Conservation (phyloP, 2,329 filamentous ascomycete species). For the Byssochlamys sp. region DNA sequence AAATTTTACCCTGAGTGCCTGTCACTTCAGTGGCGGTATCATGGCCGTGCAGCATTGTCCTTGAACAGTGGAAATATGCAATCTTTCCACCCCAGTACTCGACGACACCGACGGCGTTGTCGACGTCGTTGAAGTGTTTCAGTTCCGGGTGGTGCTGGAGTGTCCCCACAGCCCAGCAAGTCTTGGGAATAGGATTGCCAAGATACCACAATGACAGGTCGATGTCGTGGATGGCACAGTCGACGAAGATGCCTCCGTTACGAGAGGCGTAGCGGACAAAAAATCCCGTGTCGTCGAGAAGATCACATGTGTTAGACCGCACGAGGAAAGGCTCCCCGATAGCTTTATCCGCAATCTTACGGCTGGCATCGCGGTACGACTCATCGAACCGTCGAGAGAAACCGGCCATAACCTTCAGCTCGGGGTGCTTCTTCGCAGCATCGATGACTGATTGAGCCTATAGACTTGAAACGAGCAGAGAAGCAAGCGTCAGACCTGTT, state of each 20-base stretch:
- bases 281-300: slow-evolving; percentile 29
- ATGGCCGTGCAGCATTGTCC: slow-evolving; percentile 35
- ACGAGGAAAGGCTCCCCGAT: slow-evolving; percentile 35
- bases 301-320: slow-evolving; percentile 36
- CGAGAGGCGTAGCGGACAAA: slow-evolving; percentile 34
- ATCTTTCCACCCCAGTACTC: slow-evolving; percentile 38
- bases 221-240: slow-evolving; percentile 38
- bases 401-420: slow-evolving; percentile 25
- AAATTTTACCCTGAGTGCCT: slow-evolving; percentile 31
- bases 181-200: slow-evolving; percentile 28
- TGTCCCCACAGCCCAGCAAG: slow-evolving; percentile 27
- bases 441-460: background rate
- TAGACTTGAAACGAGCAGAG: background rate
- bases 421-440: background rate
- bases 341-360: slow-evolving; percentile 25
- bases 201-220: slow-evolving; percentile 37
- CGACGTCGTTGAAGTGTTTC: slow-evolving; percentile 29
- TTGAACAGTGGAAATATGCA: slow-evolving; percentile 36
- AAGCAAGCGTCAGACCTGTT: background rate
- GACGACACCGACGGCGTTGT: slow-evolving; percentile 37
- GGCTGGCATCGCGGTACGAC: slow-evolving; percentile 30
- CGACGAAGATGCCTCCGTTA: slow-evolving; percentile 38
- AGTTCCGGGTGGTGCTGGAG: slow-evolving; percentile 30
- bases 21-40: slow-evolving; percentile 37
- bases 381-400: slow-evolving; percentile 40